Evolutionary conservation across 2,329 filamentous ascomycete species (phyloP), one percentile per base, ranked within the genome.

Genomic region (Calonectria leucothoes): DNA sequence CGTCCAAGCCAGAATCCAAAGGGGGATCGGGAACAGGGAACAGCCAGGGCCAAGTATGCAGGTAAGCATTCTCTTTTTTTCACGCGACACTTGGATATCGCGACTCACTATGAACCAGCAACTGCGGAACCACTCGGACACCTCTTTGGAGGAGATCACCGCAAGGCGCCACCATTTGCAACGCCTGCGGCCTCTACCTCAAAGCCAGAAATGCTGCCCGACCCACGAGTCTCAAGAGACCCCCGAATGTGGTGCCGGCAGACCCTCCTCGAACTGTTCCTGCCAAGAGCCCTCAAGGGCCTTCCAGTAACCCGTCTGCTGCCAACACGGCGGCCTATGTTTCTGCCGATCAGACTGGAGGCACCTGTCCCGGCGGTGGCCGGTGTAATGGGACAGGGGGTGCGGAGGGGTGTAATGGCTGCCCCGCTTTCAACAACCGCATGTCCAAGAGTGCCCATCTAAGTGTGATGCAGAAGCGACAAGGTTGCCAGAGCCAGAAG

Each of bases 361-460:
- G 97, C n/a, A 97, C 96, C 15, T 99, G 97, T 83, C 97, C 97
- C 17, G 97, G 97, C 45, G 96, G 96, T 75, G 97, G 97, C 48
- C 94, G 94, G 72, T 99, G 97, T 84, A 98, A 99, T 83, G 97
- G 97, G 61, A 98, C 97, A 27, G 97, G 97, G 55, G 97, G 97
- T 67, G 95, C 97, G 37, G 95, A 98, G 82, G 96, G 95, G 25
- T 99, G 97, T 83, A 95, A 95, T 83, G 97, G 97, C 15, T 99
- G 97, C 82, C 97, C 97, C 42, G 97, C 97, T 2, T 99, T 95
- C 88, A 99, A 99, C 88, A 99, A 99, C 82, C 92, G 97, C 67
- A 93, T 98, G 48, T 94, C 96, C 39, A 98, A 98, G 84, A 94
- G 92, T 59, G 94, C 94, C 23, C 93, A 94, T 82, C 91, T 94